phyloP scores from a whole-genome alignment of 495 filamentous ascomycete species.

The Darksidea phi region DNA sequence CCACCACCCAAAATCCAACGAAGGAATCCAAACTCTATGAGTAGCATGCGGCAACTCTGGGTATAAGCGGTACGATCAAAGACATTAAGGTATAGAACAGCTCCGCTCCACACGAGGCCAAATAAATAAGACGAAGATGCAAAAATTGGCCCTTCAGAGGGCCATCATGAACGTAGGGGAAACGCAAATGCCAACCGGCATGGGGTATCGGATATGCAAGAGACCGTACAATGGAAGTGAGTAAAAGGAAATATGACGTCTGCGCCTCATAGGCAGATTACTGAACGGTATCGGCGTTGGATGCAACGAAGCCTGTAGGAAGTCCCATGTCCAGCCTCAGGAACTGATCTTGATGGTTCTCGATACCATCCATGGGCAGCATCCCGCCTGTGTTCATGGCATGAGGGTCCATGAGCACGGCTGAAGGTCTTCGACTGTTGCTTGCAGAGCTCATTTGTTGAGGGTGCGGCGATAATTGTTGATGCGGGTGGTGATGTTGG shows the following conservation, averaged over 20 bases:
- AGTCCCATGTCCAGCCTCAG: conserved; percentile 24
- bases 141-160: background rate
- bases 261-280: background rate
- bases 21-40: no score
- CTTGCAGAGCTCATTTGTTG: conserved; percentile 26
- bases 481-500: conserved; percentile 25
- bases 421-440: conserved; percentile 18
- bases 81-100: background rate
- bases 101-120: conserved; percentile 23
- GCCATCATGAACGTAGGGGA: background rate
- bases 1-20: no score
- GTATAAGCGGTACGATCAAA: no score
- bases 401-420: conserved; percentile 27
- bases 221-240: background rate
- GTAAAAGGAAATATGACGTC: background rate
- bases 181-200: conserved; percentile 1
- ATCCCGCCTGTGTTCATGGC: conserved; percentile 24
- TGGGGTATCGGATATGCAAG: conserved; percentile 19
- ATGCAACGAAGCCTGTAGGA: conserved; percentile 9
- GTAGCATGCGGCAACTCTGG: no score
- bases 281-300: conserved; percentile 16
- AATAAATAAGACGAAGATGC: background rate
- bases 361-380: conserved; percentile 34
- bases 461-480: conserved; percentile 29
- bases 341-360: conserved; percentile 26